Evolutionary conservation across 2,329 filamentous ascomycete species (phyloP).

Genomic region (Penicillium palitans): DNA sequence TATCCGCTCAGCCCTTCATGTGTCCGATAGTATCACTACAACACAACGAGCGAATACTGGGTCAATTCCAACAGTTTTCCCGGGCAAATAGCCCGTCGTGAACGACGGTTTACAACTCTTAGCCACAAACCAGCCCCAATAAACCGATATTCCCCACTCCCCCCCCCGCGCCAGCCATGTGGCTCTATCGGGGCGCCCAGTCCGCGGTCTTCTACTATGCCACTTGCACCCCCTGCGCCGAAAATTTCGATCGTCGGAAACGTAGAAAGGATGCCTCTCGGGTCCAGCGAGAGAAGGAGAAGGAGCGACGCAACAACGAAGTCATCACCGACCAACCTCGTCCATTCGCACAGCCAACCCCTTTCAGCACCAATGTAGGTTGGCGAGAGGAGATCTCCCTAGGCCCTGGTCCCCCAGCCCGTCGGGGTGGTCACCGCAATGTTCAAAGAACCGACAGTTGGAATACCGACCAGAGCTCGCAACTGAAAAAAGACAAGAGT

Average conservation of each 20-base stretch:
- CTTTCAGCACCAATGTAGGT: slow-evolving; percentile 83
- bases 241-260: slow-evolving; percentile 68
- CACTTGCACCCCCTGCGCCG: slow-evolving; percentile 61
- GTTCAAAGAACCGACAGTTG: slow-evolving; percentile 58
- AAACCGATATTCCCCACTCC: slow-evolving; percentile 7
- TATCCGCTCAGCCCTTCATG: slow-evolving; percentile 37
- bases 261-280: slow-evolving; percentile 69
- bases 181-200: slow-evolving; percentile 52
- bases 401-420: slow-evolving; percentile 71
- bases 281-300: slow-evolving; percentile 65
- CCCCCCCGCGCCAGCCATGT: slow-evolving; percentile 38
- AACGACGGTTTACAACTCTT: slow-evolving; percentile 12
- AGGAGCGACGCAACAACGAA: slow-evolving; percentile 61
- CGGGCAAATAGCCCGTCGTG: slow-evolving; percentile 26
- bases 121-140: background rate
- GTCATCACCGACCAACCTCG: slow-evolving; percentile 64
- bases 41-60: slow-evolving; percentile 23
- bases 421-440: slow-evolving; percentile 52
- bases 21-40: slow-evolving; percentile 30
- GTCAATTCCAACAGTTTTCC: slow-evolving; percentile 26
- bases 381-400: slow-evolving; percentile 85
- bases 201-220: slow-evolving; percentile 54
- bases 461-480: slow-evolving; percentile 49
- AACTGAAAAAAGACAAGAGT: slow-evolving; percentile 51
- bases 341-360: slow-evolving; percentile 71